Conservation (phyloP, 192 early-diverging fungal species). For the Spizellomyces sp. region DNA sequence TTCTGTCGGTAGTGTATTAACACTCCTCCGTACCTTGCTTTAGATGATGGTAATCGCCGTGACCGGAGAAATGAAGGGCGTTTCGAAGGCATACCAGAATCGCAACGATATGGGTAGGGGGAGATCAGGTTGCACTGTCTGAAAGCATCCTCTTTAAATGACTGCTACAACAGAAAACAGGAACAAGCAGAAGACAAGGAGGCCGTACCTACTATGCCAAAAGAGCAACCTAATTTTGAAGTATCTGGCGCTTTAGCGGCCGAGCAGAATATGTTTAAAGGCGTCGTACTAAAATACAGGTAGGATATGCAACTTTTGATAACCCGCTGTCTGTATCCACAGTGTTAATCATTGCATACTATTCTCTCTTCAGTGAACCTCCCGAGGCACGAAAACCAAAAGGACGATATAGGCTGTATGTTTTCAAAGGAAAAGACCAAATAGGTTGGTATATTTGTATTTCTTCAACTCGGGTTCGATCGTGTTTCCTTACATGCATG, state of each 20-base stretch:
- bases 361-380: slow-evolving; percentile 66
- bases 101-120: slow-evolving; percentile 20
- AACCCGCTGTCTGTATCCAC: too few relatives aligned
- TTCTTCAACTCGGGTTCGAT: background rate
- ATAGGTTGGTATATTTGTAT: slow-evolving; percentile 54
- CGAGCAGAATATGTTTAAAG: slow-evolving; percentile 86
- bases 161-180: too few relatives aligned
- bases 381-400: slow-evolving; percentile 81
- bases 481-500: background rate
- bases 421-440: slow-evolving; percentile 91
- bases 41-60: too few relatives aligned
- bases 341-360: too few relatives aligned
- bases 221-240: slow-evolving; percentile 80
- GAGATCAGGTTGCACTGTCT: too few relatives aligned
- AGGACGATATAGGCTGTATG: slow-evolving; percentile 81
- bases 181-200: background rate
- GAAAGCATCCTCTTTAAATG: too few relatives aligned
- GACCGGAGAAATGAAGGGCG: background rate
- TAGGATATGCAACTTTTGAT: background rate
- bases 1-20: too few relatives aligned
- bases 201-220: slow-evolving; percentile 27
- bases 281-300: slow-evolving; percentile 83
- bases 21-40: too few relatives aligned
- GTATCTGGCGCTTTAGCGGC: slow-evolving; percentile 85
- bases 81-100: slow-evolving; percentile 13